Conservation (phyloP, 1,139 yeast species). For the Geotrichum australiense region DNA sequence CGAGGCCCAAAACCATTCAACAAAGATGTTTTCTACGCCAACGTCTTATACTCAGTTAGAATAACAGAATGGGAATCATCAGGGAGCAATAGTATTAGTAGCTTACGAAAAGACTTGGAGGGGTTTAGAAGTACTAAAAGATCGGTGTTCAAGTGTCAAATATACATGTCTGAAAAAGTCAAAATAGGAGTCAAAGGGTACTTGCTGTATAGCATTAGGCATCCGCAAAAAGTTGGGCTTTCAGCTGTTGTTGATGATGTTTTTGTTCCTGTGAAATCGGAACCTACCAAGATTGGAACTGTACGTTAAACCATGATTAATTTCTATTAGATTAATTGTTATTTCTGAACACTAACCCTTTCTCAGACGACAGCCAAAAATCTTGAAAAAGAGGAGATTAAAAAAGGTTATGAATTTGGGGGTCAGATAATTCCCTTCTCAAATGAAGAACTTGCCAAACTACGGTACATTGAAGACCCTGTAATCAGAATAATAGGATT, state of each 20-base stretch:
- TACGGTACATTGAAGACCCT: conserved; percentile 38
- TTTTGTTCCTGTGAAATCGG: conserved; percentile 43
- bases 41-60: too few relatives aligned
- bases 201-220: conserved; percentile 52
- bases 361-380: conserved; percentile 39
- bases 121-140: too few relatives aligned
- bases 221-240: conserved; percentile 39
- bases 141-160: too few relatives aligned
- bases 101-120: too few relatives aligned
- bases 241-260: conserved; percentile 31
- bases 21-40: too few relatives aligned
- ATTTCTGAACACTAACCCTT: neutral
- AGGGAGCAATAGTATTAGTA: too few relatives aligned
- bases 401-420: conserved; percentile 42
- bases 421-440: conserved; percentile 39
- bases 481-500: conserved; percentile 61
- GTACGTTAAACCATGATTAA: neutral
- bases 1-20: too few relatives aligned
- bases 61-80: too few relatives aligned
- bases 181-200: conserved; percentile 68
- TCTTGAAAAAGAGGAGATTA: conserved; percentile 34
- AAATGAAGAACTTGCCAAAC: conserved; percentile 32
- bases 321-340: neutral
- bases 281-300: conserved; percentile 34
- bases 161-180: too few relatives aligned